Percentiles rank a stretch among this genome's conserved stretches.
phyloP scores from a whole-genome alignment of 2,329 filamentous ascomycete genomes.

The Ambrosiella beaveri region DNA sequence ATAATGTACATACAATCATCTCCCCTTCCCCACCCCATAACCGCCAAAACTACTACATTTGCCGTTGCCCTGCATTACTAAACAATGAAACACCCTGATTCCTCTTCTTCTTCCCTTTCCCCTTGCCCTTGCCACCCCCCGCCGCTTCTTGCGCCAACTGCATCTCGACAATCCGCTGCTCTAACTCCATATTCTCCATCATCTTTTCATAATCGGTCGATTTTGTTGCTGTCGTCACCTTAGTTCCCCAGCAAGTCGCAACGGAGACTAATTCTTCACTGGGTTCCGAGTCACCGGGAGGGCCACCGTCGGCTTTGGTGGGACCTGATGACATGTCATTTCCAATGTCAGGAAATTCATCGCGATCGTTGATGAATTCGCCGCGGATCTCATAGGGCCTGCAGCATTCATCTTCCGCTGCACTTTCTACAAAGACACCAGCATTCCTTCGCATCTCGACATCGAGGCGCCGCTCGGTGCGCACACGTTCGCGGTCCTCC shows the following conservation, averaged over 20 bases:
- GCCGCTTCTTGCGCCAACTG: slow-evolving; percentile 38
- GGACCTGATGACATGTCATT: not conserved
- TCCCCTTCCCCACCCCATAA: not conserved
- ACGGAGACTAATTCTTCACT: not conserved
- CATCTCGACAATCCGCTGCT: slow-evolving; percentile 38
- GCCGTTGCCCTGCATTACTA: slow-evolving; percentile 13
- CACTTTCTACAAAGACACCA: slow-evolving; percentile 19
- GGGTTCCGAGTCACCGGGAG: not conserved
- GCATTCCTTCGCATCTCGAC: slow-evolving; percentile 40
- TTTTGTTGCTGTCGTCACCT: not conserved
- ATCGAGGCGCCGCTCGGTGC: slow-evolving; percentile 66
- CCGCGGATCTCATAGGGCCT: slow-evolving; percentile 15
- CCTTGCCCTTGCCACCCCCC: slow-evolving; percentile 14
- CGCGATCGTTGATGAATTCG: not conserved
- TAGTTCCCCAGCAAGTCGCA: not conserved
- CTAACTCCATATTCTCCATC: slow-evolving; percentile 9
- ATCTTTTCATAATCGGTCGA: not conserved
- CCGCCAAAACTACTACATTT: not conserved
- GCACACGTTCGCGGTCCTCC: slow-evolving; percentile 69
- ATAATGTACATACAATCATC: not conserved
- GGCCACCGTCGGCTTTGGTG: not conserved
- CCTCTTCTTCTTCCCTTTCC: slow-evolving; percentile 11
- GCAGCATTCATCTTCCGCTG: slow-evolving; percentile 24
- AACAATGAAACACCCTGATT: slow-evolving; percentile 7
- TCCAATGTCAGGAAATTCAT: not conserved